These are phyloP conservation scores for Aureobasidium sp. DNA, from an alignment of 2,329 filamentous ascomycete genomes.

Conservation along the genomic window DNA sequence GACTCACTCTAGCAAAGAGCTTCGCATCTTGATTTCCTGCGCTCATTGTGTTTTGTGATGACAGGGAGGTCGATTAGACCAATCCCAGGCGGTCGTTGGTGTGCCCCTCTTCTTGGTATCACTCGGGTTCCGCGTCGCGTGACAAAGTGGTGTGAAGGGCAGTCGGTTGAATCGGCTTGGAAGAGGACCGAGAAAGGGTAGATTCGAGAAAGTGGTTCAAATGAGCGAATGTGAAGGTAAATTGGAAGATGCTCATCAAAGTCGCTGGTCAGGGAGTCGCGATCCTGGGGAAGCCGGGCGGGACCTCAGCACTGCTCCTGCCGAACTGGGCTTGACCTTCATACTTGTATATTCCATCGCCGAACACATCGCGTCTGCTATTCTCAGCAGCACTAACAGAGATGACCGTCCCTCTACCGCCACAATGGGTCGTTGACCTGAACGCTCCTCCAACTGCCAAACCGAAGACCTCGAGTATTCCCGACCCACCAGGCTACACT, in stretches of 20 bases:
- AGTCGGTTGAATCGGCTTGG: background rate
- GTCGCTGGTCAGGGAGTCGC: slow-evolving; percentile 2
- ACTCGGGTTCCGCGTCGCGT: slow-evolving; percentile 1
- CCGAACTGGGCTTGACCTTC: background rate
- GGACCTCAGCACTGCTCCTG: background rate
- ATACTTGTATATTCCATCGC: background rate
- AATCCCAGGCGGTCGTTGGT: slow-evolving; percentile 10
- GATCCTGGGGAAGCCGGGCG: background rate
- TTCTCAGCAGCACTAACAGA: background rate
- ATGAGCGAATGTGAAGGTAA: background rate
- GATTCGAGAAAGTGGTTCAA: background rate
- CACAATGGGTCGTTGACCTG: slow-evolving; percentile 78
- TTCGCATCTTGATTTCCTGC: slow-evolving; percentile 88
- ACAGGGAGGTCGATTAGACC: slow-evolving; percentile 21
- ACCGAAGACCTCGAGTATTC: slow-evolving; percentile 59
- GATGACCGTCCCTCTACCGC: slow-evolving; percentile 38
- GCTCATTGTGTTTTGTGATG: slow-evolving; percentile 45
- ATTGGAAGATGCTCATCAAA: background rate
- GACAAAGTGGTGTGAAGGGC: background rate
- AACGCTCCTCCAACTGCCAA: slow-evolving; percentile 60
- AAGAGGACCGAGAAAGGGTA: background rate
- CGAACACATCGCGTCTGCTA: background rate
- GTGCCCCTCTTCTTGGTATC: slow-evolving; percentile 14
- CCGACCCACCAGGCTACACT: slow-evolving; percentile 82
- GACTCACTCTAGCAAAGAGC: slow-evolving; percentile 91